Percentiles rank a stretch among this genome's conserved stretches.
Evolutionary conservation across 371 early-diverging fungal species (phyloP).

Genomic region (Apophysomyces trapeziformis): DNA sequence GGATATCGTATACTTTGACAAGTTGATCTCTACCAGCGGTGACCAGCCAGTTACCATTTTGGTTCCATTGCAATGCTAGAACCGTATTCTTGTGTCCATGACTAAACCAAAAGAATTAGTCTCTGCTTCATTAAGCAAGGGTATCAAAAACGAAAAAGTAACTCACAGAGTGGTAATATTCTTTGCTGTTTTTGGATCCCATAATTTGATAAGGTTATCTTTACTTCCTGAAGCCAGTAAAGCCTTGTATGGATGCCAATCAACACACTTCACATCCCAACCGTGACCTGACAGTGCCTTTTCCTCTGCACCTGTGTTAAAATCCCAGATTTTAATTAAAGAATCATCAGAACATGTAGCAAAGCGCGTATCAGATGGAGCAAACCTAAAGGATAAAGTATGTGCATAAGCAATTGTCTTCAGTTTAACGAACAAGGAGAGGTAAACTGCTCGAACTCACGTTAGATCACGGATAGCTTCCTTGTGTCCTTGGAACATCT

Average conservation of each 20-base stretch:
- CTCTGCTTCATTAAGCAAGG: background rate
- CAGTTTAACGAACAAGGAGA: background rate
- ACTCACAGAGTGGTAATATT: conserved; percentile 89
- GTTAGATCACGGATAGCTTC: conserved; percentile 93
- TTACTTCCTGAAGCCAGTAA: conserved; percentile 98
- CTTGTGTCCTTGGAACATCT: conserved; percentile 92
- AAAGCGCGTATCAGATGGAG: conserved; percentile 89
- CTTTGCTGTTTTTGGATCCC: conserved; percentile 98
- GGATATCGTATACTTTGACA: conserved; percentile 95
- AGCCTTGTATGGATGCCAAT: conserved; percentile 98
- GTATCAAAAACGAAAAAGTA: background rate
- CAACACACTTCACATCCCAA: conserved; percentile 99
- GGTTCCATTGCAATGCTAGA: conserved; percentile 92
- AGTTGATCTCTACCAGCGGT: conserved; percentile 97
- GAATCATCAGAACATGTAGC: conserved; percentile 98
- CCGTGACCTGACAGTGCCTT: conserved; percentile 92
- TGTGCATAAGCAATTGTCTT: background rate
- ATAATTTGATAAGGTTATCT: conserved; percentile 97
- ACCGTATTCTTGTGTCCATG: conserved; percentile 99
- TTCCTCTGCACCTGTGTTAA: conserved; percentile 91
- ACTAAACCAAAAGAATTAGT: conserved; percentile 37
- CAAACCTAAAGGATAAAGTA: conserved; percentile 54
- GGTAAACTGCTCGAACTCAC: conserved; percentile 35
- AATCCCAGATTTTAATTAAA: conserved; percentile 97
- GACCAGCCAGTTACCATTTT: conserved; percentile 97